Base-by-base conservation (phyloP, 192 early-diverging fungal genomes). In the Coemansia sp. region DNA sequence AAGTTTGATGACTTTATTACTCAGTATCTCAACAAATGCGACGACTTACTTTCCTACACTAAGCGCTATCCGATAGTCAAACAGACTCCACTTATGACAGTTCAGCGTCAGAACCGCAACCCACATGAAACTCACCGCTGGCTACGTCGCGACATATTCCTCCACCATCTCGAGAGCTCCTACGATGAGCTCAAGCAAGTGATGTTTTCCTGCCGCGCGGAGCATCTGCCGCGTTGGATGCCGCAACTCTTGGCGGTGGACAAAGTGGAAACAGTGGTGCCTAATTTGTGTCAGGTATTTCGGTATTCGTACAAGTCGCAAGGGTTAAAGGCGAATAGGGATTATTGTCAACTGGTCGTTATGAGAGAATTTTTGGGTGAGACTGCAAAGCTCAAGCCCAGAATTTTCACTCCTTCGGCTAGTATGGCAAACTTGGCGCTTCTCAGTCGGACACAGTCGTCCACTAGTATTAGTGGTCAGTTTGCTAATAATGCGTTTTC, bases 1-100 rank as follows among this genome's bases (percentile, higher is more conserved):
- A 38, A 38, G 15, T 80, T 80, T 15, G 78, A 80, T 29, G 78
- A 80, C 1, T 71, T 80, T 35, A 40, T 65, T 0, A 80, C 78
- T 30, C 78, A 80, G 47, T 80, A 75, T 38, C 65, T 80, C 4
- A 74, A 80, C 78, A 80, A 80, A 66, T 80, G 78, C 69, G 78
- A 80, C 59, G 78, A 80, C 63, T 53, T 80, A 1, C 59, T 80
- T 3, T 74, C 78, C 16, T 80, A 74, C 63, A 80, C 78, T 0
- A 50, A 61, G 35, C 78, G 78, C 20, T 80, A 75, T 60, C 78
- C 78, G 1, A 38, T 61, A 3, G 63, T 71, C 12, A 68, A 72
- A 53, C 29, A 71, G 32, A 56, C 65, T 10, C 27, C 13, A 3
- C 11, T 13, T 3, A 68, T 71, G 43, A 68, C 62, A 0, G 62